Percentiles rank a stretch among this genome's conserved stretches.
phyloP scores from a whole-genome alignment of 768 basidiomycete genomes.

The Suillus variegatus region DNA sequence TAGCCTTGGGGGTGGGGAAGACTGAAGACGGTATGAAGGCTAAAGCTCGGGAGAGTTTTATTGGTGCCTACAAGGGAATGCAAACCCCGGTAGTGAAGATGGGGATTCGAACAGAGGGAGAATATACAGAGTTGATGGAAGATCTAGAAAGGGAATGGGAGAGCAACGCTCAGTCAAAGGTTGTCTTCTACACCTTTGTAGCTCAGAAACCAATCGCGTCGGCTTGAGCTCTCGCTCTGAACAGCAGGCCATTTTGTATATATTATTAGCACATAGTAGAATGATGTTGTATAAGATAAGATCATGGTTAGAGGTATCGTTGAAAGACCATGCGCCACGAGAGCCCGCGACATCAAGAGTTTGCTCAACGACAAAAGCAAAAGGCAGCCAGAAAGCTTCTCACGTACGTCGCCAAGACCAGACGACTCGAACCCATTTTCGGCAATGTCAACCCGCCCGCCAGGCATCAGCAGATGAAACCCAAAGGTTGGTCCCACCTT shows the following conservation, averaged over 20 bases:
- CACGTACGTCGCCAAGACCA: too few species aligned
- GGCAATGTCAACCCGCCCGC: too few species aligned
- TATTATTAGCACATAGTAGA: not conserved
- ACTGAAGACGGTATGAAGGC: not conserved
- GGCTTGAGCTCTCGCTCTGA: not conserved
- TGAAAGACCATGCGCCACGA: not conserved
- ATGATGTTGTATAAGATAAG: not conserved
- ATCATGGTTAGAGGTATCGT: not conserved
- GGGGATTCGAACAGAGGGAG: conserved; percentile 1
- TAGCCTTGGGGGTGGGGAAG: not conserved
- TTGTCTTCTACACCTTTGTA: not conserved
- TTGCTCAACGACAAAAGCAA: too few species aligned
- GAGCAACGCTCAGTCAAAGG: not conserved
- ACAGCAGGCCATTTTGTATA: not conserved
- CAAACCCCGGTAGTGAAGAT: not conserved
- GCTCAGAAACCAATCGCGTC: not conserved
- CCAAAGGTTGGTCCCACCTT: too few species aligned
- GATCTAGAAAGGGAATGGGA: conserved; percentile 2
- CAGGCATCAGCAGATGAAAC: too few species aligned
- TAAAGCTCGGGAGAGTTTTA: not conserved
- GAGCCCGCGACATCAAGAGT: not conserved
- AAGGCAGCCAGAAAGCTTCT: too few species aligned
- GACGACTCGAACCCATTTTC: too few species aligned
- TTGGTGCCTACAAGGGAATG: not conserved
- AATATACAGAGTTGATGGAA: not conserved